Conservation (phyloP, 352 stramenopile species). For the Pythium chondricola region DNA sequence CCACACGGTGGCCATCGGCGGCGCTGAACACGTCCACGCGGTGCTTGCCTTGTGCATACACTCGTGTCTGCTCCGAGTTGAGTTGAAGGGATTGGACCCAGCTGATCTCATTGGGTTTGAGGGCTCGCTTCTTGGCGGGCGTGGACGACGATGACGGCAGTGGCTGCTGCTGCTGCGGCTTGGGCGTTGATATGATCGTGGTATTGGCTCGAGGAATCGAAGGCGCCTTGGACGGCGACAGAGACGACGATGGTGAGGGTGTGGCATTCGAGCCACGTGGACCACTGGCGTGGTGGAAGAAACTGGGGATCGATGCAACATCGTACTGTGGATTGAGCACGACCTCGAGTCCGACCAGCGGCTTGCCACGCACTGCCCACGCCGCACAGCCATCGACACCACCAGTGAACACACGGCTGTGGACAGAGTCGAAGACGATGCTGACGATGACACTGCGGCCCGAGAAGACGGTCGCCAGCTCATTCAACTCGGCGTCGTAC, state of each 20-base stretch:
- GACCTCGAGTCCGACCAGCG: conserved; percentile 26
- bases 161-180: not conserved
- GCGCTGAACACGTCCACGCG: conserved; percentile 53
- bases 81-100: conserved; percentile 58
- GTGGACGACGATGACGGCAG: not conserved
- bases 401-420: conserved; percentile 47
- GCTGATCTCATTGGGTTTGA: conserved; percentile 4
- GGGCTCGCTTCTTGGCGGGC: not conserved
- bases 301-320: conserved; percentile 33
- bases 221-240: not conserved
- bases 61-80: conserved; percentile 24
- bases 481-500: conserved; percentile 49
- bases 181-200: not conserved
- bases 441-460: conserved; percentile 42
- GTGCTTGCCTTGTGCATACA: conserved; percentile 47
- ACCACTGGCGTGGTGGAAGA: conserved; percentile 31
- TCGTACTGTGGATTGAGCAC: conserved; percentile 56
- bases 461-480: conserved; percentile 48
- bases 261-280: not conserved
- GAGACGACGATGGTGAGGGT: not conserved
- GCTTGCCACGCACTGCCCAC: conserved; percentile 51
- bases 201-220: not conserved
- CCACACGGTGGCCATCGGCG: conserved; percentile 33
- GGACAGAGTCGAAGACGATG: conserved; percentile 45
- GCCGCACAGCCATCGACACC: conserved; percentile 56